Evolutionary conservation across 139 green algal genomes (phyloP).

Genomic region (Chlorella vulgaris): DNA sequence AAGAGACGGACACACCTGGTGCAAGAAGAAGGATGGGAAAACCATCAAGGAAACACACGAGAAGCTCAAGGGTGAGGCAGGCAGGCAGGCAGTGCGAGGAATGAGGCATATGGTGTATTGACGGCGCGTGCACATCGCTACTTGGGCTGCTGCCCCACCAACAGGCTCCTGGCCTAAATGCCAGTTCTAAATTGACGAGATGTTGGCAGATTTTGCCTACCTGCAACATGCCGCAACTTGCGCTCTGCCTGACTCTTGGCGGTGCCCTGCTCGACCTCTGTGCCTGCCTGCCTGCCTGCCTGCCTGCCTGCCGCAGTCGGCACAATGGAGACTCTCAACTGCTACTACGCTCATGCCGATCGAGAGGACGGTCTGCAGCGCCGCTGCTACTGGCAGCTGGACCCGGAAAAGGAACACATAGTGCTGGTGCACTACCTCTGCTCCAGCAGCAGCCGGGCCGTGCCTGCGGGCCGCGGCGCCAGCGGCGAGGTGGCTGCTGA

Average conservation of each 20-base stretch:
- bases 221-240: not conserved
- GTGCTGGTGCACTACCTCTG: constrained; percentile 73
- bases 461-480: not conserved
- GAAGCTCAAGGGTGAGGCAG: constrained; percentile 71
- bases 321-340: constrained; percentile 73
- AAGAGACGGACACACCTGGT: constrained; percentile 76
- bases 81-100: not conserved
- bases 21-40: constrained; percentile 79
- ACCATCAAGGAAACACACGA: constrained; percentile 82
- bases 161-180: too few species aligned
- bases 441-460: constrained; percentile 9
- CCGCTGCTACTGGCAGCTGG: constrained; percentile 79
- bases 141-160: too few species aligned
- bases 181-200: too few species aligned
- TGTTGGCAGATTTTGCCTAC: too few species aligned
- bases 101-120: too few species aligned
- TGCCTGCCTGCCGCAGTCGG: constrained; percentile 39
- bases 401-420: constrained; percentile 50
- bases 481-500: not conserved
- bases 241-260: not conserved
- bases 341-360: constrained; percentile 79
- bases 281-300: not conserved
- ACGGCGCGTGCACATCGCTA: too few species aligned
- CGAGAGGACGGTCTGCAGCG: constrained; percentile 58
- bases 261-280: not conserved